Percentiles rank a stretch among this genome's conserved stretches.
These are phyloP conservation scores for Hericium coralloides DNA, from an alignment of 768 basidiomycete species.

Conservation along the genomic window DNA sequence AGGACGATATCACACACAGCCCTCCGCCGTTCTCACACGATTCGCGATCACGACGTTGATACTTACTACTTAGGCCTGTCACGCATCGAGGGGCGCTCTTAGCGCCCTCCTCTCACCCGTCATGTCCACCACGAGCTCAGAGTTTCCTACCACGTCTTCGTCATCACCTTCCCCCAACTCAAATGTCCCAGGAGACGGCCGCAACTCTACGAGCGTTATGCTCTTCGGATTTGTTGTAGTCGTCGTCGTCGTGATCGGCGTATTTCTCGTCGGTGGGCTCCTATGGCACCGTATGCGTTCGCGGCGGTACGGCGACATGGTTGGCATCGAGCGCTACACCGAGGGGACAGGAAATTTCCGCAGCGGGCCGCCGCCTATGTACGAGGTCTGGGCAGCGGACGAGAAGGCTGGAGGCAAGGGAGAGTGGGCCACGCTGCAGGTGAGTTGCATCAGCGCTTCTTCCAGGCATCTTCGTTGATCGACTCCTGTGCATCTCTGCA, in stretches of 20 bases:
- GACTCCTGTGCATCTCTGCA: not conserved
- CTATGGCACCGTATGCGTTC: slow-evolving; percentile 2
- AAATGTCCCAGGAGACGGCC: not conserved
- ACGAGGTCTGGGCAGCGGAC: not conserved
- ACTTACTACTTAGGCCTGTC: no score
- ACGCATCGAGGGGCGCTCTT: not conserved
- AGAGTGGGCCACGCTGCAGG: not conserved
- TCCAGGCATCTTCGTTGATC: not conserved
- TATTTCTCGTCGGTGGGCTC: slow-evolving; percentile 1
- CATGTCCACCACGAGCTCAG: slow-evolving; percentile 1
- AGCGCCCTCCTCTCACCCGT: not conserved
- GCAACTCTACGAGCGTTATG: not conserved
- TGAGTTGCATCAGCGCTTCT: not conserved
- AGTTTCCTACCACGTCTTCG: not conserved
- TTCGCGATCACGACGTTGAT: not conserved
- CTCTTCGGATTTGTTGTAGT: slow-evolving; percentile 3
- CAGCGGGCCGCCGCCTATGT: not conserved
- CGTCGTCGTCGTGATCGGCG: not conserved
- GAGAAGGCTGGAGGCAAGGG: not conserved
- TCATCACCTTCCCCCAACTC: not conserved
- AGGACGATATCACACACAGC: not conserved
- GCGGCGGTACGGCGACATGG: not conserved
- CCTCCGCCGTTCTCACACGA: not conserved
- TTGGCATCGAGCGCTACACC: not conserved
- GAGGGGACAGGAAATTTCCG: not conserved